Base-by-base conservation (phyloP, 257 asterid genomes). In the Solanum sejunctum region DNA sequence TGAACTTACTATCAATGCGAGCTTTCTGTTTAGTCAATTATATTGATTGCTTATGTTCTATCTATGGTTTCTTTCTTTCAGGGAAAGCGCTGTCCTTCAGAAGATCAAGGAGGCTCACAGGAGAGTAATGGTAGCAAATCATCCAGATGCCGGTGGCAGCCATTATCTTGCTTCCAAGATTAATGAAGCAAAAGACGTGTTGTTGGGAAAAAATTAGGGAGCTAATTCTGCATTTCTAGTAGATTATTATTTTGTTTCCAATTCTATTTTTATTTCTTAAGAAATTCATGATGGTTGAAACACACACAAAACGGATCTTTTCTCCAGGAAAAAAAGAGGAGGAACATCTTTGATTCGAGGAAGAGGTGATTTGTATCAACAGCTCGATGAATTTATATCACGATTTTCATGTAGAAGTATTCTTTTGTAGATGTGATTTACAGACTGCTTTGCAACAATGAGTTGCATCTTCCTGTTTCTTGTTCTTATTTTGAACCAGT, bases 61-160 rank as follows among this genome's bases (percentile, higher is more conserved):
- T 26, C 28, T 0, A 58, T 2, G 66, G 47, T 39, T 56, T 17
- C 15, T 36, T 58, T 64, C 52, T 10, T 16, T 4, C 57, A 94
- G 98, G 91, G 97, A 95, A 85, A 88, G 87, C 20, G 89, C 88
- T 0, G 88, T 84, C 26, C 0, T 58, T 39, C 92, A 89, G 83
- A 93, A 93, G 91, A 90, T 95, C 82, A 93, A 82, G 87, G 98
- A 92, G 84, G 97, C 98, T 51, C 97, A 94, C 75, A 79, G 97
- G 88, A 89, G 97, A 89, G 95, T 95, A 69, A 93, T 95, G 96
- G 93, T 95, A 58, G 97, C 97, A 12, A 95, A 95, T 89, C 98
- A 95, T 84, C 98, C 98, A 4, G 98, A 95, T 81, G 94, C 96
- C 18, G 98, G 98, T n/a, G 98, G 97, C 36, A 93, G 98, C 88